Evolutionary conservation across 139 green algal species (phyloP).

Genomic region (Asterochloris erici): DNA sequence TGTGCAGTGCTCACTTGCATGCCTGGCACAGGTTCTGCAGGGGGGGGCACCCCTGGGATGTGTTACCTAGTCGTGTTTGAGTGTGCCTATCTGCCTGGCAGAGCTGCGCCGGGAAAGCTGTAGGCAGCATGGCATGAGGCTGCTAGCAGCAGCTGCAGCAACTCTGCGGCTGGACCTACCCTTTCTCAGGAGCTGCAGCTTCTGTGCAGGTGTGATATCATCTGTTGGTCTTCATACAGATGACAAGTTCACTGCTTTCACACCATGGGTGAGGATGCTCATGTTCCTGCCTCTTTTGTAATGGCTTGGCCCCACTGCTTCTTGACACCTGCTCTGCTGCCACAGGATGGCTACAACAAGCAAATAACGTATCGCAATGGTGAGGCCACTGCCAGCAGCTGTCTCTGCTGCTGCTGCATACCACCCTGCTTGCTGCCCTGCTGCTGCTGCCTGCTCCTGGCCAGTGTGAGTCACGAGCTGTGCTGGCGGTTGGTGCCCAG

Average conservation of each 20-base stretch:
- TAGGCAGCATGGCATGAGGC: too few species aligned
- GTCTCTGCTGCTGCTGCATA: not conserved
- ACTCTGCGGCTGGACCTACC: too few species aligned
- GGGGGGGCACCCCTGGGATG: too few species aligned
- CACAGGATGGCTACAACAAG: conserved; percentile 48
- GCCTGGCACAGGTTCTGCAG: not conserved
- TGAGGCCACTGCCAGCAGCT: not conserved
- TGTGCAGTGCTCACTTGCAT: not conserved
- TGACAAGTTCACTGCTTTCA: conserved; percentile 14
- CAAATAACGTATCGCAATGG: conserved; percentile 36
- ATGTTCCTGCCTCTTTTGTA: not conserved
- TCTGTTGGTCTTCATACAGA: conserved; percentile 41
- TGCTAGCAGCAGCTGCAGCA: too few species aligned
- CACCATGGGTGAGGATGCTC: not conserved
- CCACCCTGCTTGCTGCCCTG: conserved; percentile 24
- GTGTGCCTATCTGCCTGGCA: too few species aligned
- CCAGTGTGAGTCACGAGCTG: too few species aligned
- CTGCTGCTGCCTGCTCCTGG: too few species aligned
- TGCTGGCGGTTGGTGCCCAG: too few species aligned
- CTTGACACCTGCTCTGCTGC: conserved; percentile 28
- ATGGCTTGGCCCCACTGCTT: conserved; percentile 34
- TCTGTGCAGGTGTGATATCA: conserved; percentile 23
- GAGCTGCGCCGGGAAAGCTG: too few species aligned
- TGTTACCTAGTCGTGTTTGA: too few species aligned
- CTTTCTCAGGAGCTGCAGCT: not conserved